Base-by-base conservation (phyloP, 2,329 filamentous ascomycete species). In the Fusarium torreyae region DNA sequence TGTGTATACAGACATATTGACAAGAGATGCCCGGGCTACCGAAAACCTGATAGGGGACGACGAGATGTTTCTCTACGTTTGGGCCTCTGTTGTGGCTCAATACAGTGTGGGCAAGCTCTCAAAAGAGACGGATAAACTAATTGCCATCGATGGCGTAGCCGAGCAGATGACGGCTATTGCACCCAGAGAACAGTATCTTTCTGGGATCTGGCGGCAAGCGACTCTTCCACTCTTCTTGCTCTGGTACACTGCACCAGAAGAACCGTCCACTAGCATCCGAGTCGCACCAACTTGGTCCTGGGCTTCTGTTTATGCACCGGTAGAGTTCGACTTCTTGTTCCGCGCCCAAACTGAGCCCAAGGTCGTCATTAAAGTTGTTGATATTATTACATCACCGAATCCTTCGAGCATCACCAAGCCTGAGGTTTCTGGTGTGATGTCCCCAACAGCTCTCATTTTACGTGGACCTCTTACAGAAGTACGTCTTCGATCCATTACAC, bases 61-160 rank as follows among this genome's bases (percentile, higher is more conserved):
- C 2, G 57, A 60, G n/a, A 57, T 60, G 36, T 58, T 60, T 17
- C 15, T 58, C 13, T 60, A 57, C 7, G 57, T 60, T 8, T 59
- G 52, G 57, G 34, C 51, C 18, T 57, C 52, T 7, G 28, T 59
- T 7, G 52, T 57, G 3, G 15, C 57, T n/a, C 52, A 60, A 17
- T 60, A 60, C 15, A 60, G 42, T n/a, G 26, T 20, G 7, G 52
- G 57, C 0, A 60, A 60, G 2, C 5, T 60, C 5, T 17, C 57
- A 0, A 56, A 60, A 28, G 55, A 34, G 0, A 45, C 1, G 5
- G 54, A 52, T 4, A 62, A 18, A 2, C 58, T 62, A 9, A 36
- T 60, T 6, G 55, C 55, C 2, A 52, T 62, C 7, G 45, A 62
- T 5, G 58, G 58, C 0, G 45, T 62, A 22, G 45, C 39, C 20